Conservation (phyloP, 192 early-diverging fungal genomes). For the Chytriomyces confervae region DNA sequence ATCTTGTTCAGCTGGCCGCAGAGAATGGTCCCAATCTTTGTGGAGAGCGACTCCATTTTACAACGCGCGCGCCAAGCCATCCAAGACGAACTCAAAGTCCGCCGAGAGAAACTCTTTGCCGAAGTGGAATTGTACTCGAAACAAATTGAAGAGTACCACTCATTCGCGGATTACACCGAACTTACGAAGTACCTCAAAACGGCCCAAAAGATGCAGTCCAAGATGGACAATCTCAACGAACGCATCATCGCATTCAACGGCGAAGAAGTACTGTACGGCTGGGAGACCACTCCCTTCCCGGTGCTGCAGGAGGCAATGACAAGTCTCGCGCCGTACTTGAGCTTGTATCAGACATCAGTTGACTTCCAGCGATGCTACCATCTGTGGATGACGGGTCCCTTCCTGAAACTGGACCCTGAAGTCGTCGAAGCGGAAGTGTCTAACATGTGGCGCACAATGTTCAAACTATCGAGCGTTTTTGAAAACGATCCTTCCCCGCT, state of each 20-base stretch:
- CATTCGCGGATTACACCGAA: constrained; percentile 63
- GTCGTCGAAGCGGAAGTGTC: constrained; percentile 64
- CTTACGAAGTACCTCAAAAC: constrained; percentile 65
- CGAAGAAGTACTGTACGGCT: constrained; percentile 65
- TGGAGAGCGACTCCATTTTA: constrained; percentile 57
- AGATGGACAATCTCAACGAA: constrained; percentile 61
- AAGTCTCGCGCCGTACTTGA: constrained; percentile 57
- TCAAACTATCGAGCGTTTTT: constrained; percentile 55
- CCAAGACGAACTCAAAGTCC: constrained; percentile 62
- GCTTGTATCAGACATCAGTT: constrained; percentile 65
- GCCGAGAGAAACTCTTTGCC: constrained; percentile 54
- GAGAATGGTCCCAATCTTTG: constrained; percentile 57
- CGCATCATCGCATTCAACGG: constrained; percentile 55
- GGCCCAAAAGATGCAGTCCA: constrained; percentile 62
- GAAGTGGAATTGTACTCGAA: constrained; percentile 66
- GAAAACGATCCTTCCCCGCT: constrained; percentile 52
- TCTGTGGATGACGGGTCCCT: constrained; percentile 66
- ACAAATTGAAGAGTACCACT: constrained; percentile 67
- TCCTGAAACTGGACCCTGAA: constrained; percentile 66
- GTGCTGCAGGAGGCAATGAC: constrained; percentile 48
- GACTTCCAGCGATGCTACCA: constrained; percentile 68
- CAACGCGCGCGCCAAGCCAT: constrained; percentile 50
- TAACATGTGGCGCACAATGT: constrained; percentile 66
- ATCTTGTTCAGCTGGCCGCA: constrained; percentile 64
- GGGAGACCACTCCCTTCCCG: constrained; percentile 61